Evolutionary conservation across 1,284 basidiomycete species (phyloP).

Genomic region (Ceratobasidium sp.): DNA sequence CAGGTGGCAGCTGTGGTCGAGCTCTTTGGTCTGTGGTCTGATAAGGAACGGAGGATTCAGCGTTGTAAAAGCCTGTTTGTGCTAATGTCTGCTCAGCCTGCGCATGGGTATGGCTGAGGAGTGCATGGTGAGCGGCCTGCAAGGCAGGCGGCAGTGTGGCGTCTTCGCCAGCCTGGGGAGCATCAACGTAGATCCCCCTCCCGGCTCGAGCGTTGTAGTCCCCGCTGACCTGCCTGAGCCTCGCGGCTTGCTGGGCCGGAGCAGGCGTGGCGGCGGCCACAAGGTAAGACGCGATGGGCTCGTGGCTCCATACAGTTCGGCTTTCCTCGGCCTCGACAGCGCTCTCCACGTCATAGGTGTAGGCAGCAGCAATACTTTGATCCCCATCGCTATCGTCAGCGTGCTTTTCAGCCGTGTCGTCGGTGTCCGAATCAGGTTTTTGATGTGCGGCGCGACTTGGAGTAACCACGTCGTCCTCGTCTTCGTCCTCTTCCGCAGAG

Average conservation of each 20-base stretch:
- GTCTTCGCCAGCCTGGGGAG: constrained; percentile 7
- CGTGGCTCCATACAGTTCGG: constrained; percentile 73
- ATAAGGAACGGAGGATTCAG: constrained; percentile 1
- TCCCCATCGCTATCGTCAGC: constrained; percentile 16
- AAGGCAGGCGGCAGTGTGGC: not conserved
- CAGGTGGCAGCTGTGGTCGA: constrained; percentile 55
- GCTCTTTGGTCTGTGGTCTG: constrained; percentile 51
- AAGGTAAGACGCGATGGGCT: constrained; percentile 70
- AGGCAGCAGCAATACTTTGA: not conserved
- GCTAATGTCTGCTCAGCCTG: constrained; percentile 26
- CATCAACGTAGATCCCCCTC: constrained; percentile 33
- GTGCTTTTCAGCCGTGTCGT: constrained; percentile 25
- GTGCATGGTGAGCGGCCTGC: constrained; percentile 27
- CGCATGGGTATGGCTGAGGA: constrained; percentile 30
- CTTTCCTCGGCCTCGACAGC: constrained; percentile 52
- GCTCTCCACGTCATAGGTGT: constrained; percentile 45
- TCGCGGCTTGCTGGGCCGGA: constrained; percentile 51
- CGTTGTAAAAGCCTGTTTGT: not conserved
- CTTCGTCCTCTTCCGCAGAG: constrained; percentile 44
- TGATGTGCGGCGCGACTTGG: constrained; percentile 35
- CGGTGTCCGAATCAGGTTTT: constrained; percentile 21
- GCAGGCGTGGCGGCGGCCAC: constrained; percentile 46
- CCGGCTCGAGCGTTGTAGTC: constrained; percentile 10
- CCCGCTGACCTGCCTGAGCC: constrained; percentile 55
- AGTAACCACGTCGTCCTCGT: constrained; percentile 36